Percentiles rank a stretch among this genome's conserved stretches.
phyloP scores from a whole-genome alignment of 129 eudicot genomes.

The Deinandra increscens region DNA sequence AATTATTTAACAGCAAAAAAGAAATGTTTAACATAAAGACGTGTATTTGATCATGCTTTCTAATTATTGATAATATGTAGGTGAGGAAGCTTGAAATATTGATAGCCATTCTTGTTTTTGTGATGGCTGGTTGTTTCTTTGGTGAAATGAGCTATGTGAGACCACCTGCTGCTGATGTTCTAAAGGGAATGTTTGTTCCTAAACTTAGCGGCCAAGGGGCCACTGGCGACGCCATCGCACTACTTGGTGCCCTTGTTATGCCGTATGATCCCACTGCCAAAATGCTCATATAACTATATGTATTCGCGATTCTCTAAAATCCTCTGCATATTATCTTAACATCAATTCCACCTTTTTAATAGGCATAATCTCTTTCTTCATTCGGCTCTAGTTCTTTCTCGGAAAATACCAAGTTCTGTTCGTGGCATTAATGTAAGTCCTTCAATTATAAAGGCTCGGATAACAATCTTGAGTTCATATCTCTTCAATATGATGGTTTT shows the following conservation, averaged over 20 bases:
- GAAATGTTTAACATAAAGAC: too few relatives aligned
- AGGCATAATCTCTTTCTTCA: slow-evolving; percentile 65
- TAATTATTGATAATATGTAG: slow-evolving; percentile 21
- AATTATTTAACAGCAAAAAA: too few relatives aligned
- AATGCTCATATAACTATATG: not conserved
- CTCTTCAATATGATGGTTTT: not conserved
- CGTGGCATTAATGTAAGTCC: slow-evolving; percentile 43
- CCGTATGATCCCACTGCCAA: slow-evolving; percentile 38
- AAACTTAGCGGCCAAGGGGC: slow-evolving; percentile 53
- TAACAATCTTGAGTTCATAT: not conserved
- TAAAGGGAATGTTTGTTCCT: slow-evolving; percentile 62
- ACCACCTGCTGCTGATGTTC: slow-evolving; percentile 47
- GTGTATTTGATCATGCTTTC: not conserved
- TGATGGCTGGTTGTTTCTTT: slow-evolving; percentile 66
- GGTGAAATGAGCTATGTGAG: slow-evolving; percentile 54
- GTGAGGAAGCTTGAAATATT: slow-evolving; percentile 52
- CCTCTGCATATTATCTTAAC: not conserved
- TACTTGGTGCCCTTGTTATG: slow-evolving; percentile 66
- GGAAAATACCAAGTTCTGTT: slow-evolving; percentile 45
- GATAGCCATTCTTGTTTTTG: slow-evolving; percentile 45
- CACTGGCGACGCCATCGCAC: slow-evolving; percentile 63
- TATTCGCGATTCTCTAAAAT: not conserved
- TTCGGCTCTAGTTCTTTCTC: slow-evolving; percentile 53
- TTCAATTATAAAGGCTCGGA: not conserved
- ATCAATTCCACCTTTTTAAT: not conserved